Base-by-base conservation (phyloP, 805 yeast species). In the Candida morakotiae region DNA sequence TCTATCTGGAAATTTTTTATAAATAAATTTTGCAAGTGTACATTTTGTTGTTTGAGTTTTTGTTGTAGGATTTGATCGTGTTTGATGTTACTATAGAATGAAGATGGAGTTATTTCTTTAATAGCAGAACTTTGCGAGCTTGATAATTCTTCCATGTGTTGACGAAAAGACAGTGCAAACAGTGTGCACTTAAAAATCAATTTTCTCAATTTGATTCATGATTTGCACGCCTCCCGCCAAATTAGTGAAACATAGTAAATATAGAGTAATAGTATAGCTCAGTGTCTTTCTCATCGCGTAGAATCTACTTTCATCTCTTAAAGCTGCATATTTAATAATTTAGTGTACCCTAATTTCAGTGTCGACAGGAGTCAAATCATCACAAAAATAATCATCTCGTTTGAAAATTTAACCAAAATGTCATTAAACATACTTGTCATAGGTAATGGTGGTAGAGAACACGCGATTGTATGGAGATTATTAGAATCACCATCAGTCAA, bases 381-480 rank as follows among this genome's bases (percentile, higher is more conserved):
- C n/a, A n/a, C n/a, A n/a, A n/a, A n/a, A n/a, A n/a, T n/a, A n/a
- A n/a, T n/a, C n/a, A n/a, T n/a, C n/a, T n/a, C n/a, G n/a, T n/a
- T n/a, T n/a, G n/a, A n/a, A n/a, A n/a, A n/a, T n/a, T n/a, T n/a
- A n/a, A n/a, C n/a, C n/a, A 17, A 29, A 25, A 44, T 44, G 47
- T 36, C 45, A 13, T 55, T 62, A 41, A 87, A 84, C 59, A 64
- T 93, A 48, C 79, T 93, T 44, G 81, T 93, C 47, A 75, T 93
- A 49, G 99, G 99, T 54, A 87, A 85, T 66, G 99, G 99, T 59
- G 99, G 98, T 49, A 88, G 99, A 71, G 99, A 93, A 65, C 97
- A 93, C 60, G 98, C 98, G 37, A 73, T 93, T 43, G 85, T 87
- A 11, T 89, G 96, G 96, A 86, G 83, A 56, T 73, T 93, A 46